Percentiles rank a stretch among this genome's conserved stretches.
These are phyloP conservation scores for Malus hybrid DNA, from an alignment of 331 rosid genomes.

Conservation along the genomic window DNA sequence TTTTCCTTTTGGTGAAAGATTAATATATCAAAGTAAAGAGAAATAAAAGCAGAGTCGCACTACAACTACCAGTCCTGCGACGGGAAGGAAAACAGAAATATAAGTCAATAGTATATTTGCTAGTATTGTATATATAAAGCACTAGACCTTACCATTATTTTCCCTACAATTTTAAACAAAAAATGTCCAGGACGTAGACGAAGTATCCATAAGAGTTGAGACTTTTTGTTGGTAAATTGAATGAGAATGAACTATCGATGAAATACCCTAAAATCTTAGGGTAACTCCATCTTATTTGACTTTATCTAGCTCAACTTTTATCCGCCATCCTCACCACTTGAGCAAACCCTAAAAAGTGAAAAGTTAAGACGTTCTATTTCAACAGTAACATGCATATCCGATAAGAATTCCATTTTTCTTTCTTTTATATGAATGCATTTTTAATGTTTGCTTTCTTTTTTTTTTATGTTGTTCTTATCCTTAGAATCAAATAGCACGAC, in stretches of 20 bases:
- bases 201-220: not conserved
- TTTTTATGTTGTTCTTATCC: not conserved
- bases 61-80: too few species aligned
- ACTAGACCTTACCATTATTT: too few species aligned
- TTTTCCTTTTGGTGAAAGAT: too few species aligned
- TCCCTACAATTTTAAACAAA: too few species aligned
- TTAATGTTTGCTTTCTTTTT: too few species aligned
- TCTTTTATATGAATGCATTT: too few species aligned
- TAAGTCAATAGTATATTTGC: not conserved
- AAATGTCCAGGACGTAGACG: not conserved
- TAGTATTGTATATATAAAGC: not conserved
- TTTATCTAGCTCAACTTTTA: too few species aligned
- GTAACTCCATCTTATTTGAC: not conserved
- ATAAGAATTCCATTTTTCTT: too few species aligned
- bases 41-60: too few species aligned
- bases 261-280: not conserved
- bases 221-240: not conserved
- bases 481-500: slow-evolving; percentile 1
- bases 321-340: not conserved
- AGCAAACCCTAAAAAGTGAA: too few species aligned
- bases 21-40: too few species aligned
- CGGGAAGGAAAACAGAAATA: too few species aligned
- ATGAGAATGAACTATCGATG: not conserved
- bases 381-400: not conserved
- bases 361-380: not conserved